A percentile compares a stretch with the other conserved stretches of the same genome.
Evolutionary conservation across 176 grass and related monocot genomes (phyloP).

Genomic region (Lolium rigidum): DNA sequence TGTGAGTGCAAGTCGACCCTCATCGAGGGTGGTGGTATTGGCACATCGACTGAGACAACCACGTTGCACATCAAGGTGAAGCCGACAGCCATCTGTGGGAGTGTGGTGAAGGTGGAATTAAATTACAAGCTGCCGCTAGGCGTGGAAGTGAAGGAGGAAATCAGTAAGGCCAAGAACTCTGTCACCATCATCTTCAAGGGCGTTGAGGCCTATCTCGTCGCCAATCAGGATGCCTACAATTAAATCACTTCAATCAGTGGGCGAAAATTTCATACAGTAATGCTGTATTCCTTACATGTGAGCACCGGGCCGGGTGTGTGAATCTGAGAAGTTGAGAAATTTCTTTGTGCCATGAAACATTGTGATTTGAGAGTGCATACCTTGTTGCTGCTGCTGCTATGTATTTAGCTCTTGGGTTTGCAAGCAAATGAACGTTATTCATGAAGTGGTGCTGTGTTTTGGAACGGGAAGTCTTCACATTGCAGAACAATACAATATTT

Average conservation of each 20-base stretch:
- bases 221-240: constrained; percentile 46
- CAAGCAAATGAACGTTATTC: background rate
- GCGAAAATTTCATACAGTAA: too few relatives aligned
- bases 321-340: background rate
- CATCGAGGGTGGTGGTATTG: constrained; percentile 79
- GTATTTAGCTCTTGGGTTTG: background rate
- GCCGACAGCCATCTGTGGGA: constrained; percentile 46
- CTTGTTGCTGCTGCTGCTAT: background rate
- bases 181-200: too few relatives aligned
- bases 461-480: too few relatives aligned
- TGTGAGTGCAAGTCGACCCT: too few relatives aligned
- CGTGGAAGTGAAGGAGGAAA: constrained; percentile 44
- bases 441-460: background rate
- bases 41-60: constrained; percentile 38
- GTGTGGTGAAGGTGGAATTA: constrained; percentile 54
- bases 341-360: background rate
- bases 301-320: background rate
- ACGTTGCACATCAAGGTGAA: constrained; percentile 62
- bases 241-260: constrained; percentile 28
- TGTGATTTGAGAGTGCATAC: background rate
- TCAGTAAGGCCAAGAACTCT: constrained; percentile 54
- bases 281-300: too few relatives aligned
- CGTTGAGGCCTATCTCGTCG: too few relatives aligned
- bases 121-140: constrained; percentile 52
- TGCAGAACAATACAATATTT: too few relatives aligned